These are phyloP conservation scores for Phellinidium pouzarii DNA, from an alignment of 1,284 basidiomycete species.

Conservation along the genomic window DNA sequence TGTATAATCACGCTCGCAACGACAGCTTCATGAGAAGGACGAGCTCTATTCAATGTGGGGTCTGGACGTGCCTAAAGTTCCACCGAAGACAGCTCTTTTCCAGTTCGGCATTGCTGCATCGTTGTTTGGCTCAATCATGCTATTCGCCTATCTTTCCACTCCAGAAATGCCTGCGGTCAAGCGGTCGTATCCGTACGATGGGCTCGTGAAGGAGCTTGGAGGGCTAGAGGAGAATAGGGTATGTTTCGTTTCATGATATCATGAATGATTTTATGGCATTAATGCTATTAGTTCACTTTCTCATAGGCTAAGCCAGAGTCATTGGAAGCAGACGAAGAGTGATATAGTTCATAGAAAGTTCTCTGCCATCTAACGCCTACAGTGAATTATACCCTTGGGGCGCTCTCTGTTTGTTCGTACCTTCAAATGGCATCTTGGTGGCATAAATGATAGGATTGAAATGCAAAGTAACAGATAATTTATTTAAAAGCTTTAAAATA, in stretches of 20 bases:
- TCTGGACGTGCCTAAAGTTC: slow-evolving; percentile 62
- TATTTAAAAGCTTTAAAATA: slow-evolving; percentile 11
- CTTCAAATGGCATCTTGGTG: neutral
- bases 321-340: slow-evolving; percentile 24
- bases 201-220: slow-evolving; percentile 66
- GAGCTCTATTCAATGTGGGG: slow-evolving; percentile 87
- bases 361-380: no score
- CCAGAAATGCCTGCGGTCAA: slow-evolving; percentile 58
- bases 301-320: slow-evolving; percentile 29
- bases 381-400: no score
- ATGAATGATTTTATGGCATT: slow-evolving; percentile 1
- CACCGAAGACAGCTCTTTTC: slow-evolving; percentile 49
- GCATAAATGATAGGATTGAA: neutral
- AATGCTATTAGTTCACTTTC: slow-evolving; percentile 12
- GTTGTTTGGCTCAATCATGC: slow-evolving; percentile 54
- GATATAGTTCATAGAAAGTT: neutral
- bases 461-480: slow-evolving; percentile 2
- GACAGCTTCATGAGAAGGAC: slow-evolving; percentile 76
- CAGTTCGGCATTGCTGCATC: slow-evolving; percentile 56
- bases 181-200: slow-evolving; percentile 67
- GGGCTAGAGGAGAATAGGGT: slow-evolving; percentile 73
- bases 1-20: neutral
- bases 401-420: no score
- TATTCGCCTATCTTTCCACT: slow-evolving; percentile 46
- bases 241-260: slow-evolving; percentile 20